These are phyloP conservation scores for Clarkia xantiana DNA, from an alignment of 345 rosid species.

Conservation along the genomic window DNA sequence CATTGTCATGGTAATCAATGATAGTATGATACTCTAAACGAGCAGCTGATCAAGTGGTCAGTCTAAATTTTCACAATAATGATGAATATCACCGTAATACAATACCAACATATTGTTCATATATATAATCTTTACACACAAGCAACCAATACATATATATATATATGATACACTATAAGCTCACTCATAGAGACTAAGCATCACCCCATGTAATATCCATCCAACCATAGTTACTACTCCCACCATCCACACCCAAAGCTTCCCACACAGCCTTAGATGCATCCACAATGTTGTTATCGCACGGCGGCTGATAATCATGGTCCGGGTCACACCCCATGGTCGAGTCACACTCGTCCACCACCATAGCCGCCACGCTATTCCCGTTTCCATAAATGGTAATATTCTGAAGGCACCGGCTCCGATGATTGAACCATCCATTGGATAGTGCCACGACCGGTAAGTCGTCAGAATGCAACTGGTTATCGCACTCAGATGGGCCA, in stretches of 20 bases:
- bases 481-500: not conserved
- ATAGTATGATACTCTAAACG: too few relatives aligned
- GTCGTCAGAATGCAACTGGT: not conserved
- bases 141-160: too few relatives aligned
- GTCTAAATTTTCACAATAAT: too few relatives aligned
- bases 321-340: conserved; percentile 6
- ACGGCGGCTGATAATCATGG: conserved; percentile 10
- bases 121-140: too few relatives aligned
- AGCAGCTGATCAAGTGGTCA: too few relatives aligned
- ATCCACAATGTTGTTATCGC: conserved; percentile 6
- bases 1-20: too few relatives aligned
- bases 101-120: too few relatives aligned
- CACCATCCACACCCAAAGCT: conserved; percentile 1
- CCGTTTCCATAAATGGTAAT: conserved; percentile 14
- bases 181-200: not conserved
- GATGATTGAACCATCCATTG: conserved; percentile 5
- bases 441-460: not conserved
- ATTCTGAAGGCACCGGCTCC: conserved; percentile 9
- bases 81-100: too few relatives aligned
- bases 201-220: not conserved
- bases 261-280: conserved; percentile 7
- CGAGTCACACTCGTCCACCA: conserved; percentile 12
- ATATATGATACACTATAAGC: too few relatives aligned
- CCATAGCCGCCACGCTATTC: conserved; percentile 4
- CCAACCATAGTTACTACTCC: conserved; percentile 3